Evolutionary conservation across 176 grass and related monocot species (phyloP).

Genomic region (Thinopyrum elongatum): DNA sequence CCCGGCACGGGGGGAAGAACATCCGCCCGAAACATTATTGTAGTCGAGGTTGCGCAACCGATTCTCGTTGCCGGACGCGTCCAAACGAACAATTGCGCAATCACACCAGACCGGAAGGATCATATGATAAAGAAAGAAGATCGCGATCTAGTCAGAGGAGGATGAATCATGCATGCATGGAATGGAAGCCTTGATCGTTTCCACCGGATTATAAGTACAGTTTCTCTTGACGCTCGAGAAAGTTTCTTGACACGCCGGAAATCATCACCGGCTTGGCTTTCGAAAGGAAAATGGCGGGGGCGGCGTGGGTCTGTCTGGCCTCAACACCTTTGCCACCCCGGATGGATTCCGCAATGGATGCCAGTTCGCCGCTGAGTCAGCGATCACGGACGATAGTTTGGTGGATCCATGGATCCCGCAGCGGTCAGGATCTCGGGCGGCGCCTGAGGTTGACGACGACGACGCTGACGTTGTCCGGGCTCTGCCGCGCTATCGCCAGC

Average conservation of each 20-base stretch:
- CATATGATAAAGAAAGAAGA: neutral
- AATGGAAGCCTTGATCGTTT: neutral
- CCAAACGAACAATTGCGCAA: neutral
- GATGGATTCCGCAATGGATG: neutral
- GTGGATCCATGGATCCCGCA: neutral
- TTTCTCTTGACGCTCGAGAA: conserved; percentile 30
- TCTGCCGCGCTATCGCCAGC: conserved; percentile 76
- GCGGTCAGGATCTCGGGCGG: conserved; percentile 34
- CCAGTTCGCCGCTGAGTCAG: neutral
- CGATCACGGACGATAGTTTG: neutral
- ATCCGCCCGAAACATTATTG: neutral
- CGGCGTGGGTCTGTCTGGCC: conserved; percentile 5
- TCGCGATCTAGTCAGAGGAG: conserved; percentile 19
- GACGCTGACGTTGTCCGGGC: conserved; percentile 74
- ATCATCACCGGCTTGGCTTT: neutral
- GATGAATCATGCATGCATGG: neutral
- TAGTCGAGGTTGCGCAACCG: neutral
- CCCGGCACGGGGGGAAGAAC: neutral
- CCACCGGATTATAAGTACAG: conserved; percentile 31
- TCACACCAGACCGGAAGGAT: neutral
- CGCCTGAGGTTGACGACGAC: conserved; percentile 66
- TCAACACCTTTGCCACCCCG: neutral
- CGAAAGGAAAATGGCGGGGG: neutral
- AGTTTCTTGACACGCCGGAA: conserved; percentile 33
- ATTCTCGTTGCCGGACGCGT: conserved; percentile 12